Base-by-base conservation (phyloP, 2,329 filamentous ascomycete genomes). In the Elsinoe perseae region DNA sequence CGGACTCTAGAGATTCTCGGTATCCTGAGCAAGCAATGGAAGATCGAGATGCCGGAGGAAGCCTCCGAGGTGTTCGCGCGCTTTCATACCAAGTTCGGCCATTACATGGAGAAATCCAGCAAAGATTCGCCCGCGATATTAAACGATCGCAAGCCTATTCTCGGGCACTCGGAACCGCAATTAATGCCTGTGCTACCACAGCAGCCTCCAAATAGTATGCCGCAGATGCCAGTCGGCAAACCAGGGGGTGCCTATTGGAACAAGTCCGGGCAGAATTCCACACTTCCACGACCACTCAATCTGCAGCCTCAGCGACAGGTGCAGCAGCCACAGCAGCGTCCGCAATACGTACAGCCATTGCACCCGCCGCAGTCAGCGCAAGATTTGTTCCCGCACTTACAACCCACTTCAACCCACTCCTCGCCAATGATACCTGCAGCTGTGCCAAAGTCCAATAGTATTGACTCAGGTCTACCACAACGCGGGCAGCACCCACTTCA, bases 1-100 rank as follows among this genome's bases (percentile, higher is more conserved):
- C 81, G 92, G 10, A 92, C 91, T 0, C 77, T 97, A 5, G 83
- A 84, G 58, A 95, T 97, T 48, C 77, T 98, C 42, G 90, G 86
- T 62, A 83, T 95, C 3, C 81, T 95, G 10, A 86, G 86, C 0
- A 81, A 84, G n/a, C 93, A 93, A 65, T 97, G 93, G 91, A 85
- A 85, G 16, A 85, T 95, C 42, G 84, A 89, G 56, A 72, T 97
- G 8, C 92, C 93, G 0, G 85, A 89, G 58, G 92, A 97, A 70
- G 92, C 91, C 0, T 78, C 81, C 0, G 73, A 79, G 1, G 83
- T 95, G 1, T 79, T 97, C n/a, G 77, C 83, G 50, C 81, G 89
- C 32, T 86, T 89, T 1, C 88, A 95, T 65, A 77, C 81, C 43
- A 92, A 86, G 70, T 95, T 87, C 70, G 89, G 89, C 1, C 80